Percentiles rank a stretch among this genome's conserved stretches.
Conservation (phyloP, 352 stramenopile species). For the Ochromonadaceae sp. region DNA sequence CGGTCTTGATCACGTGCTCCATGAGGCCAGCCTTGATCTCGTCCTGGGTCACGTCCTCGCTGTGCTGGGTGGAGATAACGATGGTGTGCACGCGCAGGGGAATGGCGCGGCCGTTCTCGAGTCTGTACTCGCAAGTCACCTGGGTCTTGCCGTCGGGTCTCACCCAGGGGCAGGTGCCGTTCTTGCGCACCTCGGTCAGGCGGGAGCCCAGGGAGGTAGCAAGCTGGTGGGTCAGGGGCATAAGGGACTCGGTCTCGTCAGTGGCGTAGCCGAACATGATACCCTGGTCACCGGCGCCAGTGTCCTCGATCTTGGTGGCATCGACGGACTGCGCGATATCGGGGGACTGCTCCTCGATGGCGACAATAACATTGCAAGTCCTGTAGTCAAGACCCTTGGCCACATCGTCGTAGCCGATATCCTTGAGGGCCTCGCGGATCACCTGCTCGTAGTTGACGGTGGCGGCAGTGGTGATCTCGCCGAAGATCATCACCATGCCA, state of each 20-base stretch:
- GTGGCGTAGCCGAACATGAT: constrained; percentile 94
- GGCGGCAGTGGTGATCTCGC: constrained; percentile 96
- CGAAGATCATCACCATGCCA: constrained; percentile 99
- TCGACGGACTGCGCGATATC: constrained; percentile 98
- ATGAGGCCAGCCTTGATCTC: constrained; percentile 94
- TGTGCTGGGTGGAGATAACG: constrained; percentile 98
- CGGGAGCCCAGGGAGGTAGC: constrained; percentile 85
- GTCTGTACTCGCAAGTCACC: constrained; percentile 94
- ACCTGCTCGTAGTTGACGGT: constrained; percentile 98
- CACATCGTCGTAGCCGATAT: constrained; percentile 97
- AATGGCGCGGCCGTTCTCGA: constrained; percentile 78
- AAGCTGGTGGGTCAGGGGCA: constrained; percentile 92
- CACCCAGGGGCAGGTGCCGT: constrained; percentile 93
- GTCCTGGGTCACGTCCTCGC: constrained; percentile 93
- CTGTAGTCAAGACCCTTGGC: constrained; percentile 99
- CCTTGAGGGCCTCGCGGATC: constrained; percentile 94
- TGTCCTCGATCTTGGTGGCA: constrained; percentile 80
- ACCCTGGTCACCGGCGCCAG: constrained; percentile 93
- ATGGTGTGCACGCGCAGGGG: constrained; percentile 94
- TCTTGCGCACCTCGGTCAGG: constrained; percentile 97
- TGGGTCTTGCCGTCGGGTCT: constrained; percentile 98
- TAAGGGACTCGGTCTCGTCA: constrained; percentile 89
- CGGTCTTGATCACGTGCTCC: constrained; percentile 95
- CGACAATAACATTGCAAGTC: constrained; percentile 97
- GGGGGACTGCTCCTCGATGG: constrained; percentile 96